phyloP scores from a whole-genome alignment of 805 yeast genomes.

The Teunomyces pallodes region DNA sequence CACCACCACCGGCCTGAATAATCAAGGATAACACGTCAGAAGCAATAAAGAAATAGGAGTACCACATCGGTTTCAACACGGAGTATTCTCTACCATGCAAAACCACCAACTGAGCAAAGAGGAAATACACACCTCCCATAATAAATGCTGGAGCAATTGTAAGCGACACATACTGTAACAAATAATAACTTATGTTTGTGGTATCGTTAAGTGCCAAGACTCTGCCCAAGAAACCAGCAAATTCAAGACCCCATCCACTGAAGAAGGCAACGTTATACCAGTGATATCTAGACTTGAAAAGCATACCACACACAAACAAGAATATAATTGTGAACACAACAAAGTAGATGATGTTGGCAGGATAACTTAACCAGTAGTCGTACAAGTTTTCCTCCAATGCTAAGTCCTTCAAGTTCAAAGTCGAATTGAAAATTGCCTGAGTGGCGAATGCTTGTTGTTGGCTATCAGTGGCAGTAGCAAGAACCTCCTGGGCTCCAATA shows the following conservation, averaged over 20 bases:
- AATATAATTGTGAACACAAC: conserved; percentile 24
- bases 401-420: conserved; percentile 30
- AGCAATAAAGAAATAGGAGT: conserved; percentile 40
- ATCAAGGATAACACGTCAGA: conserved; percentile 36
- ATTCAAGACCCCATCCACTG: conserved; percentile 35
- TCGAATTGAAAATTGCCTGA: conserved; percentile 30
- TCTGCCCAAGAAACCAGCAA: conserved; percentile 39
- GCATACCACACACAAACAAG: conserved; percentile 25
- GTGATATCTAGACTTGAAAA: conserved; percentile 30
- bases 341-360: conserved; percentile 33
- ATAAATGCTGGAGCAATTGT: conserved; percentile 43
- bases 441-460: conserved; percentile 27
- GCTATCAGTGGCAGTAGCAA: conserved; percentile 38
- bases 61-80: conserved; percentile 41
- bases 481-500: conserved; percentile 32
- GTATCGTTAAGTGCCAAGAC: conserved; percentile 26
- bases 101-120: conserved; percentile 40
- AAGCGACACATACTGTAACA: conserved; percentile 33
- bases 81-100: conserved; percentile 38
- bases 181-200: conserved; percentile 18
- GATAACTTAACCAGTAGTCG: conserved; percentile 19
- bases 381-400: conserved; percentile 29
- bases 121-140: conserved; percentile 42
- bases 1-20: conserved; percentile 43
- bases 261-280: conserved; percentile 41